A percentile compares a stretch with the other conserved stretches of the same genome.
Evolutionary conservation across 371 early-diverging fungal species (phyloP).

Genomic region (Circinella umbellata): DNA sequence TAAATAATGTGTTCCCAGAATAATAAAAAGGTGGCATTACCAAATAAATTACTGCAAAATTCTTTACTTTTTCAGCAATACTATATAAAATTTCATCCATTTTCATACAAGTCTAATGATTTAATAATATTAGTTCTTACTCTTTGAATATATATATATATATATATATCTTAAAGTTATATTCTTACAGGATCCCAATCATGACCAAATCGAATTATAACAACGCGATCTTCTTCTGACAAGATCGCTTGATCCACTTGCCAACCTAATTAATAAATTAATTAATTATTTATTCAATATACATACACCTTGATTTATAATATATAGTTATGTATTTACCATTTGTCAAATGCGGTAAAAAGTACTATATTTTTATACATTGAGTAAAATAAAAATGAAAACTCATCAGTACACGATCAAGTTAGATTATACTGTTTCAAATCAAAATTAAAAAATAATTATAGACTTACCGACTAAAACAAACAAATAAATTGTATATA

Average conservation of each 20-base stretch:
- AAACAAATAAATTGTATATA: background rate
- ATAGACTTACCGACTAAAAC: background rate
- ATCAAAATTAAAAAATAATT: too few species aligned
- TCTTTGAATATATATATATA: too few species aligned
- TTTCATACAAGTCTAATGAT: slow-evolving; percentile 83
- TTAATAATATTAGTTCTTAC: background rate
- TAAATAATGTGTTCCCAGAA: background rate
- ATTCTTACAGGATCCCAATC: slow-evolving; percentile 90
- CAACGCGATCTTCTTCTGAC: slow-evolving; percentile 96
- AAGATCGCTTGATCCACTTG: slow-evolving; percentile 99
- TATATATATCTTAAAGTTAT: too few species aligned
- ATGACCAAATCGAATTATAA: slow-evolving; percentile 96
- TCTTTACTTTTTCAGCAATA: slow-evolving; percentile 95
- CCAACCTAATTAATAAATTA: slow-evolving; percentile 75
- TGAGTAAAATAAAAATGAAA: too few species aligned
- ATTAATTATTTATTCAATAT: background rate
- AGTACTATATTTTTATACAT: slow-evolving; percentile 48
- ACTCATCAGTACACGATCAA: background rate
- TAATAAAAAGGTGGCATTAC: slow-evolving; percentile 35
- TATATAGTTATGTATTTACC: slow-evolving; percentile 33
- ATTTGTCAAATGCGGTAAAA: slow-evolving; percentile 82
- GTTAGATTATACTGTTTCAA: too few species aligned
- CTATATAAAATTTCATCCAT: slow-evolving; percentile 96
- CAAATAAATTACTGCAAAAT: slow-evolving; percentile 96
- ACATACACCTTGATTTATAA: background rate